A percentile compares a stretch with the other conserved stretches of the same genome.
These are phyloP conservation scores for Penicillium hesseltinei DNA, from an alignment of 2,329 filamentous ascomycete species.

Conservation along the genomic window DNA sequence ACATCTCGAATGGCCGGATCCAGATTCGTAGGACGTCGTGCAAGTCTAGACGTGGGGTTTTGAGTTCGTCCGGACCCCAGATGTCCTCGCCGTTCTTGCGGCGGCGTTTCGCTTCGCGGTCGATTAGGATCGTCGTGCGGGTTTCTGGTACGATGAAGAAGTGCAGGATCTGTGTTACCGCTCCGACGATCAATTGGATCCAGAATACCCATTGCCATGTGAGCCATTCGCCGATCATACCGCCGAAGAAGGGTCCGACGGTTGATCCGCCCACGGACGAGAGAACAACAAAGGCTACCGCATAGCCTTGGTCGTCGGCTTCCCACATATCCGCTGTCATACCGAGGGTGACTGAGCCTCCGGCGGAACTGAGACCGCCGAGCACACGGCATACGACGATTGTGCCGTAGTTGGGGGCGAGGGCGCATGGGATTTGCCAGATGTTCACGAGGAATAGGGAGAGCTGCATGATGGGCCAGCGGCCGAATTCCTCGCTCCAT, in stretches of 20 bases:
- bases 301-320: slow-evolving; percentile 67
- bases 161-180: slow-evolving; percentile 50
- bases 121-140: slow-evolving; percentile 56
- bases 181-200: slow-evolving; percentile 60
- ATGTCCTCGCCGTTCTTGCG: slow-evolving; percentile 56
- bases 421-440: slow-evolving; percentile 69
- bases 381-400: slow-evolving; percentile 67
- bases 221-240: slow-evolving; percentile 55
- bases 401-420: slow-evolving; percentile 69
- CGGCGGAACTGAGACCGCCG: slow-evolving; percentile 68
- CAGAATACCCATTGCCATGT: slow-evolving; percentile 63
- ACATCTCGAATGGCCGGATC: slow-evolving; percentile 69
- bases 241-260: slow-evolving; percentile 54
- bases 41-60: slow-evolving; percentile 48
- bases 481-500: slow-evolving; percentile 81
- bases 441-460: slow-evolving; percentile 74
- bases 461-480: slow-evolving; percentile 71
- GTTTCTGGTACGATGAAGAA: slow-evolving; percentile 63
- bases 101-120: slow-evolving; percentile 58
- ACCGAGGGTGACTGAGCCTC: slow-evolving; percentile 69
- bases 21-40: slow-evolving; percentile 47
- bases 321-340: slow-evolving; percentile 77
- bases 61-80: slow-evolving; percentile 63
- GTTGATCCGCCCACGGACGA: slow-evolving; percentile 76
- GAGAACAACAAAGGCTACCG: slow-evolving; percentile 72